A percentile compares a stretch with the other conserved stretches of the same genome.
These are phyloP conservation scores for Hamamelis virginiana DNA, from an alignment of 164 flowering plant genomes.

Conservation along the genomic window DNA sequence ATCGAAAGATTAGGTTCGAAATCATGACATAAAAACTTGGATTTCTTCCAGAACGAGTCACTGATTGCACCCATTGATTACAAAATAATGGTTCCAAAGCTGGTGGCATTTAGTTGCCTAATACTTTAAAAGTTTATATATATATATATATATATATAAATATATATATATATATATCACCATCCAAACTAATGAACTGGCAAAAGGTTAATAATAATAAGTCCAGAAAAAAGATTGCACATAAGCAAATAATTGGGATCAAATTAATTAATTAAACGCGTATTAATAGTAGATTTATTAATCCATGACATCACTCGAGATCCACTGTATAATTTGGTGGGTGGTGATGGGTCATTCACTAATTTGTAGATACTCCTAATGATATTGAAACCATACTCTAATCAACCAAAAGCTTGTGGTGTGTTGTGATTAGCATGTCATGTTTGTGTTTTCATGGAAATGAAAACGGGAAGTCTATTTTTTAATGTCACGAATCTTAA, in stretches of 20 bases:
- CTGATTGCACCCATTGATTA: slow-evolving; percentile 5
- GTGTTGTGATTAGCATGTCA: slow-evolving; percentile 18
- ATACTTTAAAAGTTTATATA: slow-evolving; percentile 5
- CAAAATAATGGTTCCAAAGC: slow-evolving; percentile 17
- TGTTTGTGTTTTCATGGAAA: slow-evolving; percentile 14
- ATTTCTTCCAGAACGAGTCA: slow-evolving; percentile 9
- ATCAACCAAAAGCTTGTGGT: slow-evolving; percentile 15
- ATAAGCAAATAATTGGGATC: background rate
- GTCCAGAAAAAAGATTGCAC: background rate
- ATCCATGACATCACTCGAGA: background rate
- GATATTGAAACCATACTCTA: background rate
- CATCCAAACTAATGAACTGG: slow-evolving; percentile 11
- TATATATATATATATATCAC: slow-evolving; percentile 16
- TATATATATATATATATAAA: slow-evolving; percentile 15
- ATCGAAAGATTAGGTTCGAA: background rate
- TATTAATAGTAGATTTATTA: too few relatives aligned
- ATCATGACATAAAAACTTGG: slow-evolving; percentile 5
- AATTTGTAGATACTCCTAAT: slow-evolving; percentile 12
- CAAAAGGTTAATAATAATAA: slow-evolving; percentile 5
- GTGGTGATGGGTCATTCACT: slow-evolving; percentile 22
- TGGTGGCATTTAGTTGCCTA: slow-evolving; percentile 25
- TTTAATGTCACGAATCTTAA: too few relatives aligned
- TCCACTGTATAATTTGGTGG: slow-evolving; percentile 9
- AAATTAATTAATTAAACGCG: too few relatives aligned
- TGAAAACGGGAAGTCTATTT: background rate